A percentile compares a stretch with the other conserved stretches of the same genome.
These are phyloP conservation scores for Sarocladium brachiariae DNA, from an alignment of 2,329 filamentous ascomycete genomes.

Conservation along the genomic window DNA sequence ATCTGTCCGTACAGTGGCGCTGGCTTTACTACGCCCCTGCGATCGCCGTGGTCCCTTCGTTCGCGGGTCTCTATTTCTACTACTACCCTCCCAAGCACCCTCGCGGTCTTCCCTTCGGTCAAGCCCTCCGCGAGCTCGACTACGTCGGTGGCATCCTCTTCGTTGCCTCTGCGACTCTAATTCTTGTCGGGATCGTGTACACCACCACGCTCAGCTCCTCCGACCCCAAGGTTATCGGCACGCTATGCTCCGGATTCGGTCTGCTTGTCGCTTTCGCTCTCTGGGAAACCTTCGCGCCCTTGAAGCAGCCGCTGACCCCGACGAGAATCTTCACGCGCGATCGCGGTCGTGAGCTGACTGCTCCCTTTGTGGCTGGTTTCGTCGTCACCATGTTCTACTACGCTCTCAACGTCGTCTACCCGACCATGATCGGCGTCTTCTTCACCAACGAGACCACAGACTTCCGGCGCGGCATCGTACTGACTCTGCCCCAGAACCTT, in stretches of 20 bases:
- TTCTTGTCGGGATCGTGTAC: constrained; percentile 34
- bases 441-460: constrained; percentile 66
- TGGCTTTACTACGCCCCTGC: constrained; percentile 39
- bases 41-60: constrained; percentile 35
- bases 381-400: constrained; percentile 48
- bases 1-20: constrained; percentile 31
- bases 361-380: constrained; percentile 34
- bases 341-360: constrained; percentile 39
- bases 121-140: constrained; percentile 29
- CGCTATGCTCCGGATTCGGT: constrained; percentile 27
- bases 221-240: constrained; percentile 29
- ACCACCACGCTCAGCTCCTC: constrained; percentile 27
- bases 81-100: constrained; percentile 27
- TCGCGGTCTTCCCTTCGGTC: constrained; percentile 25
- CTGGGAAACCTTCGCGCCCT: constrained; percentile 30
- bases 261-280: constrained; percentile 28
- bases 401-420: constrained; percentile 37
- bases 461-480: constrained; percentile 63
- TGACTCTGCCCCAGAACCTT: constrained; percentile 38
- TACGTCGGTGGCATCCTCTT: constrained; percentile 32
- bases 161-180: constrained; percentile 25
- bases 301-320: constrained; percentile 35
- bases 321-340: constrained; percentile 36
- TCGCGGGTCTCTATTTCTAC: constrained; percentile 32
- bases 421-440: constrained; percentile 47